These are phyloP conservation scores for Nicotiana attenuata DNA, from an alignment of 257 asterid species.

Conservation along the genomic window DNA sequence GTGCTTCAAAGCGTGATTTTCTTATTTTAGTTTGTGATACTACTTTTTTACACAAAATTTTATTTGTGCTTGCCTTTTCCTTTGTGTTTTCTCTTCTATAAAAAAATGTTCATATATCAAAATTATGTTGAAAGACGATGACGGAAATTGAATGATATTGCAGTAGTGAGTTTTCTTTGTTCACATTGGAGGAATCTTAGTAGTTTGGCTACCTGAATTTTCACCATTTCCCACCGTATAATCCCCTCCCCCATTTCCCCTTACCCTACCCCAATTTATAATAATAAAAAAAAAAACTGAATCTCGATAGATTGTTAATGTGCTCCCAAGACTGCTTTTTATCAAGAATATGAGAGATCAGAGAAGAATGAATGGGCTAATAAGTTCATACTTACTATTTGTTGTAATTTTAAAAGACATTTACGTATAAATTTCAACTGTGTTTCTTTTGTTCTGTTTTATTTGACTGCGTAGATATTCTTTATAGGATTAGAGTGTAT, in stretches of 20 bases:
- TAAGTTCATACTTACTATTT: no score
- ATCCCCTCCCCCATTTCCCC: no score
- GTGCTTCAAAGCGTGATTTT: slow-evolving; percentile 47
- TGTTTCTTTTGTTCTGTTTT: neutral
- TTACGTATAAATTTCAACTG: no score
- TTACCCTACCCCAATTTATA: no score
- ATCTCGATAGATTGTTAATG: neutral
- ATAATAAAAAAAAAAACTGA: neutral
- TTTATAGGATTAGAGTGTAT: neutral
- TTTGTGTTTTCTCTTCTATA: neutral
- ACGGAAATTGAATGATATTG: neutral
- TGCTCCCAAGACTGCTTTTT: neutral
- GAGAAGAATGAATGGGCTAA: neutral
- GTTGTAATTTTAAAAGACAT: no score
- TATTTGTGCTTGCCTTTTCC: neutral
- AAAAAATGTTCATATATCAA: neutral
- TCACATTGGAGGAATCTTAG: neutral
- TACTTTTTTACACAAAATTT: neutral
- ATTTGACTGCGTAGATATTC: neutral
- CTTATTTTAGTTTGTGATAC: neutral
- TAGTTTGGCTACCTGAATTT: no score
- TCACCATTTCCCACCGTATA: no score
- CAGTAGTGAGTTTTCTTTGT: neutral
- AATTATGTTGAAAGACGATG: neutral
- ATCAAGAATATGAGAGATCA: no score